A percentile compares a stretch with the other conserved stretches of the same genome.
These are phyloP conservation scores for Coemansia sp. DNA, from an alignment of 192 early-diverging fungal genomes.

Conservation along the genomic window DNA sequence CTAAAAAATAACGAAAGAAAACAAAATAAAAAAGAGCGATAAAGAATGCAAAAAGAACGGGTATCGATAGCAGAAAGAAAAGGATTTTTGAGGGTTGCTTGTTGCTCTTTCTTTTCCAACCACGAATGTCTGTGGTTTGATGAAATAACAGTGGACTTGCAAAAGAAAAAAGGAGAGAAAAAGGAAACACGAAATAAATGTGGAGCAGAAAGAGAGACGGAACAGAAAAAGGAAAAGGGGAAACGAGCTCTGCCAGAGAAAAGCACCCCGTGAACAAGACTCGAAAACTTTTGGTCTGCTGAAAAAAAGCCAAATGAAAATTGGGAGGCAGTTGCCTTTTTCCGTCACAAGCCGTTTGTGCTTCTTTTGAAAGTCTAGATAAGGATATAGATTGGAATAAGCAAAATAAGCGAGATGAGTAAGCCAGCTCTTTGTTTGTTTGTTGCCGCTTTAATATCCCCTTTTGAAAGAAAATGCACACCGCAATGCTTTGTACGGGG, in stretches of 20 bases:
- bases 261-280: background rate
- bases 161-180: conserved; percentile 10
- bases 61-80: background rate
- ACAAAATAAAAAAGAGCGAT: conserved; percentile 13
- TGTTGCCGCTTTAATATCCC: no score
- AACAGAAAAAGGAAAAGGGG: background rate
- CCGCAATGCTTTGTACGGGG: no score
- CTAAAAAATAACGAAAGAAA: conserved; percentile 14
- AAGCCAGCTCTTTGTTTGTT: no score
- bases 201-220: conserved; percentile 3
- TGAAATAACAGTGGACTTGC: background rate
- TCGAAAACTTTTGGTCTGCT: background rate
- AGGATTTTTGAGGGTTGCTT: background rate
- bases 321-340: no score
- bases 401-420: no score
- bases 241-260: background rate
- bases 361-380: no score
- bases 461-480: no score
- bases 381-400: no score
- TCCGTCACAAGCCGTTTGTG: no score
- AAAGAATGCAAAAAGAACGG: conserved; percentile 10
- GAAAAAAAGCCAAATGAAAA: no score
- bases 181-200: conserved; percentile 11
- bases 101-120: background rate
- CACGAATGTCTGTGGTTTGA: background rate